phyloP scores from a whole-genome alignment of 306 rosid genomes.

The Arachis stenosperma region DNA sequence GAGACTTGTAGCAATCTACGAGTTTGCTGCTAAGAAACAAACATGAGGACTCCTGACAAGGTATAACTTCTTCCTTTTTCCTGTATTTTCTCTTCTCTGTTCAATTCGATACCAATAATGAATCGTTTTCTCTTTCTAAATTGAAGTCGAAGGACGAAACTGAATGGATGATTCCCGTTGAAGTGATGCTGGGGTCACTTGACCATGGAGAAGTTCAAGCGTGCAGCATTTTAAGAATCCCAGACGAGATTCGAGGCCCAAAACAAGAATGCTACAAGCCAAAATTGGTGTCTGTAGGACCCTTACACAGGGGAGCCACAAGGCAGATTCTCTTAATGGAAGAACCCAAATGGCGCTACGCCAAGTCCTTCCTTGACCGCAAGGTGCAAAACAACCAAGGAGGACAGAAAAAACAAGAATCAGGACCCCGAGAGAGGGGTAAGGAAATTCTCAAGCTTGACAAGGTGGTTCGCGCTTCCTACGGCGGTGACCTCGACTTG shows the following conservation, averaged over 20 bases:
- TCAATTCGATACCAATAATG: too few species aligned
- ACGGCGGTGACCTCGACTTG: slow-evolving; percentile 14
- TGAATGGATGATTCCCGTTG: slow-evolving; percentile 23
- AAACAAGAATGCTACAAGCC: slow-evolving; percentile 26
- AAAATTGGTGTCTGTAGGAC: slow-evolving; percentile 37
- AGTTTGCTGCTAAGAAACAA: too few species aligned
- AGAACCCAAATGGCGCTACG: slow-evolving; percentile 42
- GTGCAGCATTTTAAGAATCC: slow-evolving; percentile 36
- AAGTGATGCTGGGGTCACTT: slow-evolving; percentile 2
- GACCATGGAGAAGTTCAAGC: not conserved
- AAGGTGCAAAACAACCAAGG: too few species aligned
- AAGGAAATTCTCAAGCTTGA: not conserved
- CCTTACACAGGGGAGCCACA: slow-evolving; percentile 34
- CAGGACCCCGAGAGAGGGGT: too few species aligned
- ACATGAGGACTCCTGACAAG: too few species aligned
- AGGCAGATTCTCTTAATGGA: slow-evolving; percentile 34
- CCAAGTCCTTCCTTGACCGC: not conserved
- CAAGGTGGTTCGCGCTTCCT: slow-evolving; percentile 13
- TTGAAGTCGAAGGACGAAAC: too few species aligned
- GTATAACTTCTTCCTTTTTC: too few species aligned
- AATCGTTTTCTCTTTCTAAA: too few species aligned
- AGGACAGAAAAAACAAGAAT: too few species aligned
- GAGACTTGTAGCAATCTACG: too few species aligned
- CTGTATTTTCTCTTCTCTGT: too few species aligned
- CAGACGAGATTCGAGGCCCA: slow-evolving; percentile 20